Conservation (phyloP, 2,329 filamentous ascomycete genomes). For the Geosmithia putterillii region DNA sequence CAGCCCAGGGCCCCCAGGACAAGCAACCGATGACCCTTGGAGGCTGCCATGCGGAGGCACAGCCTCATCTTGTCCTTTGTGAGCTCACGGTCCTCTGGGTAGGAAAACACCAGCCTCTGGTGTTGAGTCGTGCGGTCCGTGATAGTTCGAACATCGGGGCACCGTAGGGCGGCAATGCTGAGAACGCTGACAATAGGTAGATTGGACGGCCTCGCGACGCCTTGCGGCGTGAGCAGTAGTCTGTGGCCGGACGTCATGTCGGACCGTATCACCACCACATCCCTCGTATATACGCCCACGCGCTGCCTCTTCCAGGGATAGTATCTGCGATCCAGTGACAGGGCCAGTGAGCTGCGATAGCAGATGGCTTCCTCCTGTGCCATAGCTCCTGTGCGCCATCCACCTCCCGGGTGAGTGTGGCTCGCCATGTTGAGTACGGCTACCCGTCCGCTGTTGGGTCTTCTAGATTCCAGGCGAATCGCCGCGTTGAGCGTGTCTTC, state of each 20-base stretch:
- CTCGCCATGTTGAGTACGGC: slow-evolving; percentile 57
- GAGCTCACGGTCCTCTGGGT: slow-evolving; percentile 30
- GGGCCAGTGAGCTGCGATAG: slow-evolving; percentile 44
- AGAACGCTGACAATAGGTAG: slow-evolving; percentile 46
- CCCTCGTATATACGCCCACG: slow-evolving; percentile 46
- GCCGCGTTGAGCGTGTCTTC: slow-evolving; percentile 47
- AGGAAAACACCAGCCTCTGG: slow-evolving; percentile 23
- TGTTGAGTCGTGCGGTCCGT: slow-evolving; percentile 3
- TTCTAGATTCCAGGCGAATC: slow-evolving; percentile 21
- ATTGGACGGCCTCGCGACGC: slow-evolving; percentile 13
- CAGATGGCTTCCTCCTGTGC: slow-evolving; percentile 62
- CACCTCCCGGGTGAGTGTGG: slow-evolving; percentile 43
- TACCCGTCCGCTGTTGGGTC: slow-evolving; percentile 21
- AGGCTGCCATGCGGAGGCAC: slow-evolving; percentile 46
- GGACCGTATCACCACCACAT: slow-evolving; percentile 44
- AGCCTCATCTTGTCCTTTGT: slow-evolving; percentile 53
- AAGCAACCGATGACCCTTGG: slow-evolving; percentile 40
- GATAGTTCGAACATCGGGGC: slow-evolving; percentile 19
- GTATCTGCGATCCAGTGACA: slow-evolving; percentile 30
- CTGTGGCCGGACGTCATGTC: slow-evolving; percentile 31
- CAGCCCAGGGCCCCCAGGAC: slow-evolving; percentile 60
- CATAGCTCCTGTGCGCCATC: slow-evolving; percentile 46
- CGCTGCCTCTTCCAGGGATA: slow-evolving; percentile 40
- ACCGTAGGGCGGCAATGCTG: slow-evolving; percentile 43
- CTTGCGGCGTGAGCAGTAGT: too few relatives aligned